These are phyloP conservation scores for Penicillium bovifimosum DNA, from an alignment of 495 filamentous ascomycete genomes.

Conservation along the genomic window DNA sequence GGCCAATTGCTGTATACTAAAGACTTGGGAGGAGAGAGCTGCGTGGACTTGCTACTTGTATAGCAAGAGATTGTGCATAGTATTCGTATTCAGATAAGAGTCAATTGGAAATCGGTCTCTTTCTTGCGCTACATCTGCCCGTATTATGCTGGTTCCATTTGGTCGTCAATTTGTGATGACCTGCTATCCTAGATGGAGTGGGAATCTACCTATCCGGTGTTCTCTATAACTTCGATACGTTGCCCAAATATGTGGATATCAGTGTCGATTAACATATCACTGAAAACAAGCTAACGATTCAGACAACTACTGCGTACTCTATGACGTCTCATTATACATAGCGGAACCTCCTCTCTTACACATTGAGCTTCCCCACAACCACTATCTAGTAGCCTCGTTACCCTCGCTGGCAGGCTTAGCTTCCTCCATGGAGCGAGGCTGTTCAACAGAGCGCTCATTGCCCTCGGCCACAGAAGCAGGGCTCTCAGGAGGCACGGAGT, in stretches of 20 bases:
- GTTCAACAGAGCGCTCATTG: conserved; percentile 57
- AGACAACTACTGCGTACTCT: conserved; percentile 16
- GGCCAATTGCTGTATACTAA: conserved; percentile 71
- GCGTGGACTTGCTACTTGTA: conserved; percentile 19
- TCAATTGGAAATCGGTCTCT: conserved; percentile 34
- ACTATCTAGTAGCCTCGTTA: conserved; percentile 56
- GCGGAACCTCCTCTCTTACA: conserved; percentile 11
- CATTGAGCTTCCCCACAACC: conserved; percentile 12
- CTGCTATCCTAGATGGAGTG: too few species aligned
- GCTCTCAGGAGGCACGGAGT: conserved; percentile 35
- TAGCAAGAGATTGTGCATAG: conserved; percentile 39
- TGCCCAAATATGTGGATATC: not conserved
- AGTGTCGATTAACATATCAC: conserved; percentile 3
- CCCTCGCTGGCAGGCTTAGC: conserved; percentile 73
- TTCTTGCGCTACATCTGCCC: conserved; percentile 14
- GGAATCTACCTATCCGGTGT: not conserved
- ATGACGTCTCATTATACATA: conserved; percentile 26
- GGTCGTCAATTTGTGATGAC: not conserved
- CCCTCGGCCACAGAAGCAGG: conserved; percentile 49
- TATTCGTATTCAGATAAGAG: conserved; percentile 30
- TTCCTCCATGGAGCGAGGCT: conserved; percentile 45
- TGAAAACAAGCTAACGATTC: conserved; percentile 16
- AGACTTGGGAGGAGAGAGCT: conserved; percentile 16
- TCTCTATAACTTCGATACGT: not conserved
- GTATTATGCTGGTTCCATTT: not conserved